Evolutionary conservation across 805 yeast species (phyloP).

Genomic region (Pichia membranifaciens): DNA sequence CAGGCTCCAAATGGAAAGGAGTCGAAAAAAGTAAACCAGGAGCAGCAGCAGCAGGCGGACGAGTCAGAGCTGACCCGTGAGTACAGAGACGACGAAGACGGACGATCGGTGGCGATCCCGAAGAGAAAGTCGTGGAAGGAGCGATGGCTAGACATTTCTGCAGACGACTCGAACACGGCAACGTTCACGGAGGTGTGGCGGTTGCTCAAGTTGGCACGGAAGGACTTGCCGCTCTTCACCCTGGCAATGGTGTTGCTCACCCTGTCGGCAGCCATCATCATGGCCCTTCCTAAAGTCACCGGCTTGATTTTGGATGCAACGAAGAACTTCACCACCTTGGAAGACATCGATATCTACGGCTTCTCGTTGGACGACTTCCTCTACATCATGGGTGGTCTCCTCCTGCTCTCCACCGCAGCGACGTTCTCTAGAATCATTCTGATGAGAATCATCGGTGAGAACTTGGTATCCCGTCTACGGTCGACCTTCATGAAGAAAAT

Average conservation of each 20-base stretch:
- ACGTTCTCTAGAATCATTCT: conserved; percentile 75
- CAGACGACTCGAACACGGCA: conserved; percentile 30
- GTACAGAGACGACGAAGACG: background rate
- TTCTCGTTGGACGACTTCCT: conserved; percentile 57
- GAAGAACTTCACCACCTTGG: conserved; percentile 27
- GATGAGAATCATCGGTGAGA: conserved; percentile 77
- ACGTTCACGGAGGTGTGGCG: conserved; percentile 35
- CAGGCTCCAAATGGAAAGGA: background rate
- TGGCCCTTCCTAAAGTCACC: conserved; percentile 52
- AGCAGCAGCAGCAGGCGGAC: background rate
- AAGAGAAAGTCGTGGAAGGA: conserved; percentile 23
- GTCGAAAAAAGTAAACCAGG: background rate
- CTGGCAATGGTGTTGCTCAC: conserved; percentile 41
- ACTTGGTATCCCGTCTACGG: conserved; percentile 77
- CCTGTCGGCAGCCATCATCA: conserved; percentile 43
- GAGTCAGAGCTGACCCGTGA: background rate
- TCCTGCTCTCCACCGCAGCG: conserved; percentile 68
- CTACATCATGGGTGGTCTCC: conserved; percentile 51
- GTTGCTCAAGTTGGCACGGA: conserved; percentile 37
- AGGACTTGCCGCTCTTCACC: conserved; percentile 39
- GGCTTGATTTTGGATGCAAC: conserved; percentile 50
- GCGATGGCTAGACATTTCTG: conserved; percentile 26
- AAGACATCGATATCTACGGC: conserved; percentile 43
- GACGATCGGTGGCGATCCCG: background rate
- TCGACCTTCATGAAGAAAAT: conserved; percentile 72